Percentiles rank a stretch among this genome's conserved stretches.
phyloP scores from a whole-genome alignment of 106 monocot genomes.

The Chionographis japonica region DNA sequence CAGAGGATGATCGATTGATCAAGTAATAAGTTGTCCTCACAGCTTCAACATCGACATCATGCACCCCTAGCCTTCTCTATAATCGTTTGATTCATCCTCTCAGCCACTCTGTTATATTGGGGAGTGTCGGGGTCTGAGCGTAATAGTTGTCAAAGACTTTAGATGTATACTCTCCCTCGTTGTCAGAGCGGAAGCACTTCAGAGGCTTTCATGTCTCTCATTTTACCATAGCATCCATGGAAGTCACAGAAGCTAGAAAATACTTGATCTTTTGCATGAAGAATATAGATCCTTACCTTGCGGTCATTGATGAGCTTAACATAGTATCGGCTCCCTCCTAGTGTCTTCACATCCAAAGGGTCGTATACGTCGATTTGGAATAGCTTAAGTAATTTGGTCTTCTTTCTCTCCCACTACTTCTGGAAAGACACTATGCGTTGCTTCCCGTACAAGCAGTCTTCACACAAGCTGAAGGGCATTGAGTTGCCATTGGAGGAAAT shows the following conservation, averaged over 20 bases:
- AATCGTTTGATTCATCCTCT: background rate
- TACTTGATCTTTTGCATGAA: background rate
- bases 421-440: background rate
- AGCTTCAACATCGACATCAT: background rate
- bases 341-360: background rate
- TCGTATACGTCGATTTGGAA: background rate
- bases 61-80: background rate
- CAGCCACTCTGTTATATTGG: background rate
- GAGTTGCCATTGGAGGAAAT: background rate
- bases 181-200: background rate
- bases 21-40: background rate
- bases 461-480: background rate
- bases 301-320: background rate
- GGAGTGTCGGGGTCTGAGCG: background rate
- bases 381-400: background rate
- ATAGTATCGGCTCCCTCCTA: background rate
- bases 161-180: background rate
- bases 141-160: background rate
- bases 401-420: background rate
- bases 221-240: background rate
- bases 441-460: slow-evolving; percentile 2
- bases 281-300: background rate
- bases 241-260: background rate
- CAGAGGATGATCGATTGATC: background rate
- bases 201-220: background rate